Percentiles rank a stretch among this genome's conserved stretches.
phyloP scores from a whole-genome alignment of 352 stramenopile genomes.

The Globisporangium nunn region DNA sequence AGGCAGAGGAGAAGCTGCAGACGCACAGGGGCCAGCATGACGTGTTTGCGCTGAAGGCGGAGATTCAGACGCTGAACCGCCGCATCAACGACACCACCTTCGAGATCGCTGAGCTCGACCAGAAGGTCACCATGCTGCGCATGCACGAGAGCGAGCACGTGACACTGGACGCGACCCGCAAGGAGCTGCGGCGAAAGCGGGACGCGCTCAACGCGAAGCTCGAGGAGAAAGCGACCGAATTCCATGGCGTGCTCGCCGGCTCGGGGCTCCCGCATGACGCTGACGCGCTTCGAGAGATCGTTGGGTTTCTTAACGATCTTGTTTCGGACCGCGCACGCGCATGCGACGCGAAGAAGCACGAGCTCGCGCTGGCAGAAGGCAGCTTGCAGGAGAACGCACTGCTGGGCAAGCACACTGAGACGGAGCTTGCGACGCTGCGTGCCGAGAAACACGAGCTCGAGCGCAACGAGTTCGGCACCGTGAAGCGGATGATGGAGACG shows the following conservation, averaged over 20 bases:
- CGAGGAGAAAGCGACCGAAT: constrained; percentile 36
- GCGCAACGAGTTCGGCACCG: constrained; percentile 34
- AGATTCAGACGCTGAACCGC: constrained; percentile 38
- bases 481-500: constrained; percentile 45
- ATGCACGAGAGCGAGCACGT: constrained; percentile 39
- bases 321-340: constrained; percentile 16
- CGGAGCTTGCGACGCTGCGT: constrained; percentile 26
- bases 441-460: constrained; percentile 49
- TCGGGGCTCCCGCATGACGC: constrained; percentile 24
- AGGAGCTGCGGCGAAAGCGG: constrained; percentile 34
- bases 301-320: constrained; percentile 21
- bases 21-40: constrained; percentile 39
- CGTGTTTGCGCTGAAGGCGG: constrained; percentile 23
- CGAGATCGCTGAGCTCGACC: constrained; percentile 34
- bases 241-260: constrained; percentile 23
- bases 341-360: constrained; percentile 19
- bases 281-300: constrained; percentile 15
- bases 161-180: constrained; percentile 38
- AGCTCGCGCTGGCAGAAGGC: constrained; percentile 24
- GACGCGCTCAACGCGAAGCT: constrained; percentile 35
- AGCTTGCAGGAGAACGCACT: constrained; percentile 44
- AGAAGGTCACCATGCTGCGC: constrained; percentile 51
- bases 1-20: constrained; percentile 37
- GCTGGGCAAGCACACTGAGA: constrained; percentile 42
- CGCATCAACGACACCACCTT: constrained; percentile 35